Evolutionary conservation across 768 basidiomycete species (phyloP).

Genomic region (Cystobasidium tubakii): DNA sequence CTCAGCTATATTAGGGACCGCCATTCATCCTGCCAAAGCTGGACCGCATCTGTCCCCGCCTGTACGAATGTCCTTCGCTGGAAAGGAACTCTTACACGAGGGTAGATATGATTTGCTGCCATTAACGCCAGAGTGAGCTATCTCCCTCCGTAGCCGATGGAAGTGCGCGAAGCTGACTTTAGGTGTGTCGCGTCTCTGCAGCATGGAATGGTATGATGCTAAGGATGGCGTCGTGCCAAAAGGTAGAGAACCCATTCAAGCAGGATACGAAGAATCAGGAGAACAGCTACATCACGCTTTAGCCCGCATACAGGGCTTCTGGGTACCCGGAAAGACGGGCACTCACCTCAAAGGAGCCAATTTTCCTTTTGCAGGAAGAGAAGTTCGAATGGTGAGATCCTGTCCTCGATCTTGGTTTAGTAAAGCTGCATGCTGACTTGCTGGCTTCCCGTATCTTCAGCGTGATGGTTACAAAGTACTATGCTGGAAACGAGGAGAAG

Average conservation of each 20-base stretch:
- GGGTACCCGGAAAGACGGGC: slow-evolving; percentile 32
- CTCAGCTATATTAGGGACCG: slow-evolving; percentile 24
- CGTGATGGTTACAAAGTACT: slow-evolving; percentile 16
- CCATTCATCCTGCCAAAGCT: slow-evolving; percentile 33
- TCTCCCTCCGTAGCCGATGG: not conserved
- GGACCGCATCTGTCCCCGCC: slow-evolving; percentile 30
- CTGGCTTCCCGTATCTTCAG: not conserved
- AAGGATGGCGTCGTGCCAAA: slow-evolving; percentile 1
- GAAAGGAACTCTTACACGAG: slow-evolving; percentile 19
- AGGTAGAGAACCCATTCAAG: slow-evolving; percentile 26
- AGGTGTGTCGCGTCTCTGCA: not conserved
- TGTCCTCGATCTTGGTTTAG: not conserved
- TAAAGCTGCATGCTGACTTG: not conserved
- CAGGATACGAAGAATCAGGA: slow-evolving; percentile 32
- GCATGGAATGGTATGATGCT: slow-evolving; percentile 31
- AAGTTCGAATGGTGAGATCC: slow-evolving; percentile 21
- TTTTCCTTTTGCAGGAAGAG: slow-evolving; percentile 16
- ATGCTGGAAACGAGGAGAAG: slow-evolving; percentile 19
- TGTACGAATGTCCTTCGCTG: slow-evolving; percentile 23
- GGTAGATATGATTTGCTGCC: slow-evolving; percentile 26
- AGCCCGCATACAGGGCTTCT: slow-evolving; percentile 15
- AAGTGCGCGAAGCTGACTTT: not conserved
- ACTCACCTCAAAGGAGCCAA: slow-evolving; percentile 23
- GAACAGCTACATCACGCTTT: slow-evolving; percentile 30
- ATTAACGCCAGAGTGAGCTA: slow-evolving; percentile 26